These are phyloP conservation scores for Talaromyces sp. DNA, from an alignment of 2,329 filamentous ascomycete species.

Conservation along the genomic window DNA sequence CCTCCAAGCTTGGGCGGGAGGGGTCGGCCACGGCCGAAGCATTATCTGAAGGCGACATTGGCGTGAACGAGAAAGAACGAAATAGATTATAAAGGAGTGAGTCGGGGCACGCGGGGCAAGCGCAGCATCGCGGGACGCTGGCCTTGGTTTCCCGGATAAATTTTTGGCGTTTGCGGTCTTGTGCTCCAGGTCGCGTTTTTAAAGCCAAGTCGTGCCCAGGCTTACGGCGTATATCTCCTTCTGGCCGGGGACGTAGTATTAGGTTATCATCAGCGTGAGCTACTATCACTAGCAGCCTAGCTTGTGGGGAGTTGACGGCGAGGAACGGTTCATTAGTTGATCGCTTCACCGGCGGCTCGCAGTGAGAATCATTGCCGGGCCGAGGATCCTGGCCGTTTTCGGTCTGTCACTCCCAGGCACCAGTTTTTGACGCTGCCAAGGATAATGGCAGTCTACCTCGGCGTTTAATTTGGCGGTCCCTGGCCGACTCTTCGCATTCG, in stretches of 20 bases:
- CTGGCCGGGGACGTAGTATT: constrained; percentile 18
- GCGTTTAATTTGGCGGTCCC: neutral
- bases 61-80: neutral
- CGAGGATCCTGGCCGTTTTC: neutral
- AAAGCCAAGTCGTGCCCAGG: constrained; percentile 31
- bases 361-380: neutral
- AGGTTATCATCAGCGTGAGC: neutral
- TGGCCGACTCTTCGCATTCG: neutral
- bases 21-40: constrained; percentile 15
- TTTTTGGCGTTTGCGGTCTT: neutral
- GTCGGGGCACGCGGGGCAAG: neutral
- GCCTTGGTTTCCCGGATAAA: neutral
- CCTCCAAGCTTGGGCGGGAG: constrained; percentile 24
- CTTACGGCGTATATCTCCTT: constrained; percentile 44
- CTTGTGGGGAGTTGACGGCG: neutral
- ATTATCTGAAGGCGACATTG: constrained; percentile 28
- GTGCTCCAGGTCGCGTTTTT: neutral
- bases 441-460: neutral
- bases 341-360: neutral
- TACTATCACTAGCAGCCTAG: neutral
- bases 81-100: neutral
- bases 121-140: neutral
- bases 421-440: neutral
- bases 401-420: neutral
- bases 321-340: neutral